Conservation (phyloP, 176 grass and related monocot species). For the Triticum turgidum region DNA sequence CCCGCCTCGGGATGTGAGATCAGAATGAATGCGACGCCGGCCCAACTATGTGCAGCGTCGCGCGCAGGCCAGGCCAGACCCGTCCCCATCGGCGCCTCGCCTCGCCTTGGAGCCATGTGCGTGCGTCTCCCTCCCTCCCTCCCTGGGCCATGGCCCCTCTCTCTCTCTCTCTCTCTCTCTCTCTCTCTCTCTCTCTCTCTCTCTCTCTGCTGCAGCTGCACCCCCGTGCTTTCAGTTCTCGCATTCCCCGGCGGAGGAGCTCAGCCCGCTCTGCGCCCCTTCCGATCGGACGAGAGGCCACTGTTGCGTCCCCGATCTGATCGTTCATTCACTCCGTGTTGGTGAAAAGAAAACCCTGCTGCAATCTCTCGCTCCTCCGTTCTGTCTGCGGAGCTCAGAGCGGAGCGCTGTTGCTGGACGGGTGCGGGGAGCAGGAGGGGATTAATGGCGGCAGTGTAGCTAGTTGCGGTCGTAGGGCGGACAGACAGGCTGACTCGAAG, state of each 20-base stretch:
- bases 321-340: constrained; percentile 13
- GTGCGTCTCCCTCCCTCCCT: neutral
- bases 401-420: neutral
- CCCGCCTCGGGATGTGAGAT: constrained; percentile 41
- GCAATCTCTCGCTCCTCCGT: neutral
- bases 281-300: neutral
- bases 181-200: neutral
- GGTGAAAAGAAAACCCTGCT: constrained; percentile 7
- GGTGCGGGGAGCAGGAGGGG: neutral
- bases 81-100: constrained; percentile 30
- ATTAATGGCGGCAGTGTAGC: constrained; percentile 15
- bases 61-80: constrained; percentile 25
- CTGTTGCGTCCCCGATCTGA: neutral
- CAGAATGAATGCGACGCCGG: constrained; percentile 39
- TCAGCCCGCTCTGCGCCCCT: neutral
- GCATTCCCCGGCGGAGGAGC: neutral
- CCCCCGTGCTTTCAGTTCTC: constrained; percentile 37
- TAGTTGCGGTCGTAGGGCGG: neutral
- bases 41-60: neutral
- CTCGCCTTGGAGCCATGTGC: neutral
- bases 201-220: neutral
- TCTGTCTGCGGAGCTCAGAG: neutral
- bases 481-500: constrained; percentile 37
- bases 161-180: neutral
- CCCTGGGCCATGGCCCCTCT: neutral